phyloP scores from a whole-genome alignment of 768 basidiomycete species.

The Podaxis sp. region DNA sequence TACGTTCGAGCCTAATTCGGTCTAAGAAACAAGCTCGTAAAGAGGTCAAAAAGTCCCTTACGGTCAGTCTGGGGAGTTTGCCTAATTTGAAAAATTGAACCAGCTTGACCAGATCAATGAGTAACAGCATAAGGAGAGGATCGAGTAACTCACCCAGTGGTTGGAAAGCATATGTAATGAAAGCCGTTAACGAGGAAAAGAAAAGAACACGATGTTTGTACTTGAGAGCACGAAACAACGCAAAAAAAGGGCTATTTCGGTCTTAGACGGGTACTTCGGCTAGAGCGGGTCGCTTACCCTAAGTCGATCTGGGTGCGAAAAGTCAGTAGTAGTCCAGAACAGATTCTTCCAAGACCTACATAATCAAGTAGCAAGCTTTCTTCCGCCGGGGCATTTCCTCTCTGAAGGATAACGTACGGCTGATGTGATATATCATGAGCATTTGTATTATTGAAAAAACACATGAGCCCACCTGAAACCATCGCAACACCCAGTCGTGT shows the following conservation, averaged over 20 bases:
- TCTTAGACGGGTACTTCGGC: constrained; percentile 3
- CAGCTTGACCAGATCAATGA: constrained; percentile 26
- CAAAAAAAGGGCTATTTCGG: constrained; percentile 33
- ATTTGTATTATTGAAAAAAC: background rate
- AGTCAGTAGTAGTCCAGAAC: background rate
- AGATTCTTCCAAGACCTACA: constrained; percentile 28
- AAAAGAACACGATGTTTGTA: constrained; percentile 53
- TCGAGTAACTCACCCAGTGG: constrained; percentile 43
- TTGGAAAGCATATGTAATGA: constrained; percentile 45
- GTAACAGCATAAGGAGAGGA: constrained; percentile 8
- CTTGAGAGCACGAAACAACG: constrained; percentile 40
- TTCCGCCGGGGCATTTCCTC: constrained; percentile 48
- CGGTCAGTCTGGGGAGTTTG: constrained; percentile 21
- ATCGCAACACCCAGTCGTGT: constrained; percentile 50
- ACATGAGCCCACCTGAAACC: constrained; percentile 47
- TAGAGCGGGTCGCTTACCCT: constrained; percentile 27
- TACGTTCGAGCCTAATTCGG: constrained; percentile 29
- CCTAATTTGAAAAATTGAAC: constrained; percentile 36
- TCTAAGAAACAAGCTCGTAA: background rate
- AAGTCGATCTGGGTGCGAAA: constrained; percentile 30
- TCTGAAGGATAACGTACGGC: constrained; percentile 59
- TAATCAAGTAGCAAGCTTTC: constrained; percentile 66
- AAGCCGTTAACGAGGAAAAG: constrained; percentile 45
- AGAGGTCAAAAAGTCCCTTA: constrained; percentile 11
- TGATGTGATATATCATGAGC: constrained; percentile 21